These are phyloP conservation scores for sunflower (Helianthus annuus) DNA, from an alignment of 129 eudicot species.

Conservation along the genomic window DNA sequence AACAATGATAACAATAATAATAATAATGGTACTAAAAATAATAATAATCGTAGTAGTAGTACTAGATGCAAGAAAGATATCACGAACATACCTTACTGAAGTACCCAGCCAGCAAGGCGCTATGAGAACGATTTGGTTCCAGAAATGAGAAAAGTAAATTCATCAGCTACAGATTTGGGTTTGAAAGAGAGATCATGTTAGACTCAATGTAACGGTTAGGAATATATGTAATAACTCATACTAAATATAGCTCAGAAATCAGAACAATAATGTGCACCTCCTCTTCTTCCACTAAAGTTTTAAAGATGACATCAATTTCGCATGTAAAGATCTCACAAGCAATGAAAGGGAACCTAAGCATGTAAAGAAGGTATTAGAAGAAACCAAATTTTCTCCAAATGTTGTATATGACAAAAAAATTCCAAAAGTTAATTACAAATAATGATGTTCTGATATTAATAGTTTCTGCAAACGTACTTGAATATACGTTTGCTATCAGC, in stretches of 20 bases:
- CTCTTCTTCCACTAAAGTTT: constrained; percentile 84
- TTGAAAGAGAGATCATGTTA: background rate
- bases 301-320: constrained; percentile 82
- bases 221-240: background rate
- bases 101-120: constrained; percentile 87
- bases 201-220: background rate
- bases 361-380: constrained; percentile 18
- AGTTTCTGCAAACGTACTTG: constrained; percentile 50
- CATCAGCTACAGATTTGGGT: constrained; percentile 60
- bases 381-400: background rate
- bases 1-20: background rate
- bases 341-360: constrained; percentile 76
- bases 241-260: background rate
- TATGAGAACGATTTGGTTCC: constrained; percentile 81
- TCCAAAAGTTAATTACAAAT: background rate
- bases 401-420: background rate
- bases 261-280: constrained; percentile 43
- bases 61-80: background rate
- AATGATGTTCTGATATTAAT: background rate
- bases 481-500: constrained; percentile 83
- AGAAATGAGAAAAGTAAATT: constrained; percentile 80
- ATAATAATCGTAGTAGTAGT: background rate
- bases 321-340: constrained; percentile 87
- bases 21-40: background rate
- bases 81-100: constrained; percentile 64